Percentiles rank a stretch among this genome's conserved stretches.
phyloP scores from a whole-genome alignment of 352 stramenopile species.

The Phytophthora agathidicida region DNA sequence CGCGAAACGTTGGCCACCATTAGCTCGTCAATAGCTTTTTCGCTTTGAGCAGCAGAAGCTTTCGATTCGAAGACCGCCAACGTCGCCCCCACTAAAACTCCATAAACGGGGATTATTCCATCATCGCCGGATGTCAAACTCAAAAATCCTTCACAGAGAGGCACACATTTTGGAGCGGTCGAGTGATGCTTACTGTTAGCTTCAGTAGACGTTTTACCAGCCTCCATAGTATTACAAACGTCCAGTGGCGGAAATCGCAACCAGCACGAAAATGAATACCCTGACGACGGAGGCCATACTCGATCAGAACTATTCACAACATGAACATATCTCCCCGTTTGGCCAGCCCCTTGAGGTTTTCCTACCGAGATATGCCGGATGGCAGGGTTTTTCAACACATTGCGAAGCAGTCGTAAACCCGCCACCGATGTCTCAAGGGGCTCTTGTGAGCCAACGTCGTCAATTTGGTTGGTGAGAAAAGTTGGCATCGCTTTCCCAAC shows the following conservation, averaged over 20 bases:
- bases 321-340: slow-evolving; percentile 70
- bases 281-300: slow-evolving; percentile 69
- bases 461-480: slow-evolving; percentile 38
- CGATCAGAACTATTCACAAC: slow-evolving; percentile 65
- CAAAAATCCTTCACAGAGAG: slow-evolving; percentile 68
- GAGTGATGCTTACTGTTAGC: not conserved
- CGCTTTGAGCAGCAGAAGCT: slow-evolving; percentile 38
- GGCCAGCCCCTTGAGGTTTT: slow-evolving; percentile 50
- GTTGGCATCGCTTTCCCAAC: slow-evolving; percentile 60
- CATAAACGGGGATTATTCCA: slow-evolving; percentile 58
- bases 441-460: no score
- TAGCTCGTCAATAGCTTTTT: slow-evolving; percentile 40
- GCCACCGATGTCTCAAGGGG: slow-evolving; percentile 20
- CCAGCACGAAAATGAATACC: slow-evolving; percentile 84
- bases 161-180: slow-evolving; percentile 41
- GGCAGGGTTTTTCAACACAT: slow-evolving; percentile 40
- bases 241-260: slow-evolving; percentile 49
- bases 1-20: slow-evolving; percentile 48
- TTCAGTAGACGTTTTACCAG: not conserved
- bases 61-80: slow-evolving; percentile 64
- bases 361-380: slow-evolving; percentile 65
- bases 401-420: slow-evolving; percentile 53
- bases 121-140: slow-evolving; percentile 41
- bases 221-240: not conserved
- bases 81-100: slow-evolving; percentile 62